Evolutionary conservation across 2,329 filamentous ascomycete species (phyloP).

Genomic region (Colletotrichum sublineola): DNA sequence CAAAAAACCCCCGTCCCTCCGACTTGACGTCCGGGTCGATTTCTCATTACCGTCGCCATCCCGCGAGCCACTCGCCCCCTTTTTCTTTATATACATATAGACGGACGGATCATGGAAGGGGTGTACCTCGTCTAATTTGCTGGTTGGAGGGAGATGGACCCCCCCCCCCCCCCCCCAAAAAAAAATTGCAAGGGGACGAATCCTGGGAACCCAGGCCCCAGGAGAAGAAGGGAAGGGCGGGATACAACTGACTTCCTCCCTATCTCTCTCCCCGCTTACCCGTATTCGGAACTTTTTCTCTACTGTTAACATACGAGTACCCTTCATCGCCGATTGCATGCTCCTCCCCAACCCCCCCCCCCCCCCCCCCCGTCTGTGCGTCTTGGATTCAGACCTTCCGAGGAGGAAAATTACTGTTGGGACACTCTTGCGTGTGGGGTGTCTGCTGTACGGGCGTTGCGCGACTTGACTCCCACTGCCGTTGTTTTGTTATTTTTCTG

Average conservation of each 20-base stretch:
- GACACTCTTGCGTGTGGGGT: not conserved
- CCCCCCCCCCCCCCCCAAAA: no score
- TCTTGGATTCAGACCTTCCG: constrained; percentile 16
- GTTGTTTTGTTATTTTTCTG: not conserved
- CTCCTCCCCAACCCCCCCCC: no score
- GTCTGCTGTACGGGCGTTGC: constrained; percentile 3
- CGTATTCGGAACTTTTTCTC: constrained; percentile 40
- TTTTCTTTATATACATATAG: constrained; percentile 29
- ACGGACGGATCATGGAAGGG: constrained; percentile 35
- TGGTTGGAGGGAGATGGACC: not conserved
- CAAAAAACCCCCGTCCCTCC: constrained; percentile 25
- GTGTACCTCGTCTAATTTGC: constrained; percentile 10
- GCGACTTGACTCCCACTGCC: not conserved
- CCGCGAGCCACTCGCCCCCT: constrained; percentile 20
- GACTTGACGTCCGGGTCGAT: constrained; percentile 40
- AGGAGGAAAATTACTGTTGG: constrained; percentile 2
- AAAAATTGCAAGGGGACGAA: not conserved
- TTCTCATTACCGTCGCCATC: constrained; percentile 30
- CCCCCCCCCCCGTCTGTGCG: no score
- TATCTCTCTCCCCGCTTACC: constrained; percentile 15
- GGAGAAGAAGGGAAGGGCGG: not conserved
- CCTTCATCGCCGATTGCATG: not conserved
- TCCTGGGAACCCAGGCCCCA: constrained; percentile 28
- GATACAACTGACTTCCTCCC: not conserved
- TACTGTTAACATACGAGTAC: constrained; percentile 23